phyloP scores from a whole-genome alignment of 140 eudicot species.

The Stevia rebaudiana region DNA sequence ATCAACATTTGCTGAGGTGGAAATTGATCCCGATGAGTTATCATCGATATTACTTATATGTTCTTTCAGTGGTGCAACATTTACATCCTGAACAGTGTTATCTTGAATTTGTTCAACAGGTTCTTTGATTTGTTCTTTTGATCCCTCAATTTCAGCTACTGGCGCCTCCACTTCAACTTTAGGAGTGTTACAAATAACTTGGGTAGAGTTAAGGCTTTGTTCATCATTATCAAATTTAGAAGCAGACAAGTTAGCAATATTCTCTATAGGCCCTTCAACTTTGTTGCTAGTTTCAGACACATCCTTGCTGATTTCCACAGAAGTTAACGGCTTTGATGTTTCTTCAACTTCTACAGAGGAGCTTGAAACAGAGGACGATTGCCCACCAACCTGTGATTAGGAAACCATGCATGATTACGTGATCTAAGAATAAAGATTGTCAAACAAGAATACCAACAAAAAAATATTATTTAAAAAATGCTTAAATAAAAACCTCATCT shows the following conservation, averaged over 20 bases:
- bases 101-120: constrained; percentile 21
- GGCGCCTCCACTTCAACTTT: constrained; percentile 18
- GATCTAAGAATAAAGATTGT: constrained; percentile 10
- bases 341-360: constrained; percentile 19
- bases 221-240: constrained; percentile 17
- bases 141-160: constrained; percentile 20
- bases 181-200: constrained; percentile 6
- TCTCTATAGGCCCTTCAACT: constrained; percentile 7
- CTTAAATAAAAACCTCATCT: constrained; percentile 1
- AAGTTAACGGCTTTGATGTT: constrained; percentile 23
- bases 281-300: constrained; percentile 23
- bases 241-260: constrained; percentile 13
- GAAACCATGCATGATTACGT: constrained; percentile 1
- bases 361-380: constrained; percentile 26
- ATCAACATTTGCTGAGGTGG: constrained; percentile 13
- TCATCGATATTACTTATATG: constrained; percentile 20
- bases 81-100: constrained; percentile 9
- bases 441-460: not conserved
- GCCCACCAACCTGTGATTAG: constrained; percentile 32
- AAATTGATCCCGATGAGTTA: constrained; percentile 10
- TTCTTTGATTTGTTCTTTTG: constrained; percentile 25
- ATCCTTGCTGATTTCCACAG: constrained; percentile 14
- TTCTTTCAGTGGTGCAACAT: constrained; percentile 5
- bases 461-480: not conserved
- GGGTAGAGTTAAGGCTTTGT: constrained; percentile 15